Base-by-base conservation (phyloP, 208 protist species). In the Trypanosoma melophagium region DNA sequence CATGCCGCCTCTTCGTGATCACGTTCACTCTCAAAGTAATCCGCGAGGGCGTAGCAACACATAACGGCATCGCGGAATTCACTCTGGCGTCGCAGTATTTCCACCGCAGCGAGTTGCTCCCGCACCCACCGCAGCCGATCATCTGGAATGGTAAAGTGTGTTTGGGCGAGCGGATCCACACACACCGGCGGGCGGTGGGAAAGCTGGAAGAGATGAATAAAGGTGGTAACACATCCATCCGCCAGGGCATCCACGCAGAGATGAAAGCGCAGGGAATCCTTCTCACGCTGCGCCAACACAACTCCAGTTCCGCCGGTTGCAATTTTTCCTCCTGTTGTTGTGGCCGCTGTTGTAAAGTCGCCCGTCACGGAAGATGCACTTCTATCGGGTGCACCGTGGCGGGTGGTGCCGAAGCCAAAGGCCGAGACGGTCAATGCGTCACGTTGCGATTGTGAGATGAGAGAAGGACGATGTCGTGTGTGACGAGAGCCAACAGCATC, bases 161-260 rank as follows among this genome's bases (percentile, higher is more conserved):
- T 79, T 60, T 87, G 77, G 10, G 92, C 80, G 8, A 96, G 87
- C 52, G 76, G 70, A 71, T 96, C 86, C 1, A 96, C 87, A 60
- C 92, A 96, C 24, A 96, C 83, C 8, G 92, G 92, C 10, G 85
- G 74, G 42, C 92, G 85, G 74, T 95, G 92, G 17, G 87, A 84
- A 21, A 96, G 82, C 19, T 89, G 51, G 66, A 93, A 94, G 24
- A 96, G 79, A 52, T 92, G 87, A 69, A 93, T 86, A 65, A 88
- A 96, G 12, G 89, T 79, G 61, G 84, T 74, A 22, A 95, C 69
- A 60, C 87, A 96, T 14, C 92, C 92, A 59, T 92, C 79, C 41
- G 77, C 62, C 21, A 96, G 79, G n/a, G 89, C 83, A 60, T 94
- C 73, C 13, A 91, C 84, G 66, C 88, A 94, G 19, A 96, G 79